These are phyloP conservation scores for Typha latifolia DNA, from an alignment of 176 grass and related monocot genomes.

Conservation along the genomic window DNA sequence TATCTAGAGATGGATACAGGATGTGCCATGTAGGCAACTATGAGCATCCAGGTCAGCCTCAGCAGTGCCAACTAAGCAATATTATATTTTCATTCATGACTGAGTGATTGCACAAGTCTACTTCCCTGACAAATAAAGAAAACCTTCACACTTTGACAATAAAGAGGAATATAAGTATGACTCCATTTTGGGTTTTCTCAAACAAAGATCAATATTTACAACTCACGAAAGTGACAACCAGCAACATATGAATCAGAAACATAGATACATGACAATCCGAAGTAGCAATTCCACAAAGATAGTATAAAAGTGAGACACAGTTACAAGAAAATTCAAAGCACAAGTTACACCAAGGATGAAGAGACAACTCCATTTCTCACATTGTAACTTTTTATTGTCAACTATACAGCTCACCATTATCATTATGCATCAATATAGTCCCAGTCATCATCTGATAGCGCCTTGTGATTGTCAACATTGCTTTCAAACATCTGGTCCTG, in stretches of 20 bases:
- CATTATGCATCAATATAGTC: slow-evolving; percentile 1
- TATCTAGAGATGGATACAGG: no score
- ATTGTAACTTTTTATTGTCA: not conserved
- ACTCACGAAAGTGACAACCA: not conserved
- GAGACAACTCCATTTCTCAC: not conserved
- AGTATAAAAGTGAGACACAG: not conserved
- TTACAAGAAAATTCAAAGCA: no score
- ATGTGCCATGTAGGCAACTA: no score
- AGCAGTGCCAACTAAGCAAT: no score
- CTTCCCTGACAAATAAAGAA: no score
- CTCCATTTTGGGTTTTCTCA: not conserved
- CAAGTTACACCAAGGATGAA: not conserved
- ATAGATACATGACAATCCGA: not conserved
- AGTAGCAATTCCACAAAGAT: not conserved
- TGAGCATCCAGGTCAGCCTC: no score
- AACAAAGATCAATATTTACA: slow-evolving; percentile 1
- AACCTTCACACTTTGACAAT: no score
- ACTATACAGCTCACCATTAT: not conserved
- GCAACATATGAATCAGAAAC: not conserved
- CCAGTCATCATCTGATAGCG: slow-evolving; percentile 40
- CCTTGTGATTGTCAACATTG: slow-evolving; percentile 6
- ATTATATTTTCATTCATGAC: no score
- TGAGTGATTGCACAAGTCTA: no score
- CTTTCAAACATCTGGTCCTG: slow-evolving; percentile 15
- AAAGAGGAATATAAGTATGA: no score